A percentile compares a stretch with the other conserved stretches of the same genome.
phyloP scores from a whole-genome alignment of 78 protist genomes.

The Dictyostelium citrinum region DNA sequence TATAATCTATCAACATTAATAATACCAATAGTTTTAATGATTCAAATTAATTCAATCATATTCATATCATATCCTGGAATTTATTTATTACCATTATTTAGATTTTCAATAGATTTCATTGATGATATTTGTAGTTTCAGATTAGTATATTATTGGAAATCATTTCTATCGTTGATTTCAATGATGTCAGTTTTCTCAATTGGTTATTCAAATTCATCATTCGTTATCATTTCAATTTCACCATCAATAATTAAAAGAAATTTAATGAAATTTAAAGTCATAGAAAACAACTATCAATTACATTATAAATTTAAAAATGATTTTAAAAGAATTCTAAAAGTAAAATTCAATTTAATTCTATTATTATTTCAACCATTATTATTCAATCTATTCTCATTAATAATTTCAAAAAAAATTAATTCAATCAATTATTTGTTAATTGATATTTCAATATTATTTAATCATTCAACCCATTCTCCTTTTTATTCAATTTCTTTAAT shows the following conservation, averaged over 20 bases:
- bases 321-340: background rate
- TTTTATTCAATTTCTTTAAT: background rate
- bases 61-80: background rate
- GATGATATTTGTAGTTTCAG: background rate
- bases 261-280: background rate
- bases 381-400: background rate
- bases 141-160: background rate
- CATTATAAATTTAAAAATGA: background rate
- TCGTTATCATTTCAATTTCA: background rate
- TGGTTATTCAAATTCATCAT: background rate
- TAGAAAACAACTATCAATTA: background rate
- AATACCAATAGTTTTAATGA: background rate
- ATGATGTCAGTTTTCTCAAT: background rate
- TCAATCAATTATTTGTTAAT: background rate
- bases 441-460: background rate
- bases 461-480: background rate
- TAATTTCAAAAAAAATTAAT: background rate
- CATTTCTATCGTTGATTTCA: background rate
- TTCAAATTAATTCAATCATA: background rate
- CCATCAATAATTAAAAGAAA: background rate
- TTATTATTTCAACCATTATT: background rate
- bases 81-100: background rate
- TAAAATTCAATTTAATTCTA: background rate
- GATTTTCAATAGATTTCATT: background rate
- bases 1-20: background rate